These are phyloP conservation scores for Mimosa bimucronata DNA, from an alignment of 306 rosid genomes.

Conservation along the genomic window DNA sequence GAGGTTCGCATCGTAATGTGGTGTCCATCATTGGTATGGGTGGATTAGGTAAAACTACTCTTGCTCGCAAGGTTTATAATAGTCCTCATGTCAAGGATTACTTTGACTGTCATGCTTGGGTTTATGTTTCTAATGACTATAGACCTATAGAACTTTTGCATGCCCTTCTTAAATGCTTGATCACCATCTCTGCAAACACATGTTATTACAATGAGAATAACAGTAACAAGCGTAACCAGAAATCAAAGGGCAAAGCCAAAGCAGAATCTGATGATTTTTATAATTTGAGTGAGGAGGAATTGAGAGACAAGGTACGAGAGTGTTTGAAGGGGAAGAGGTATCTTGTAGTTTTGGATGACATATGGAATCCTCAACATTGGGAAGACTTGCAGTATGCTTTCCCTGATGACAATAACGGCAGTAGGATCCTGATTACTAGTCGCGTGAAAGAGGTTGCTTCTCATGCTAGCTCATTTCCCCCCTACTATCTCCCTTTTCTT, in stretches of 20 bases:
- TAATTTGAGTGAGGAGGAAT: not conserved
- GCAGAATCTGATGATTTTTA: not conserved
- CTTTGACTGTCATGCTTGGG: not conserved
- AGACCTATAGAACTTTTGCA: not conserved
- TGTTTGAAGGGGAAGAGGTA: not conserved
- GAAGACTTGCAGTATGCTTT: not conserved
- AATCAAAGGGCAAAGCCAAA: not conserved
- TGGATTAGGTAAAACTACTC: not conserved
- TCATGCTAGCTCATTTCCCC: not conserved
- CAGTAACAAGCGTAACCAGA: no score
- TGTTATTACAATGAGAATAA: no score
- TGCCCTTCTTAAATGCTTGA: not conserved
- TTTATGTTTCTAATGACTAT: not conserved
- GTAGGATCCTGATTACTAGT: not conserved
- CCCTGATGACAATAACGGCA: not conserved
- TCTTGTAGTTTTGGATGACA: not conserved
- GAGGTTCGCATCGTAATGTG: not conserved
- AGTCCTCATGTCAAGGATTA: not conserved
- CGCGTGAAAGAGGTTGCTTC: not conserved
- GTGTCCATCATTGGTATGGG: conserved; percentile 2
- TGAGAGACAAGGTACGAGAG: not conserved
- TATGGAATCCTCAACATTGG: not conserved
- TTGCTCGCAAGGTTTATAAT: not conserved
- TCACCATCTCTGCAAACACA: not conserved
- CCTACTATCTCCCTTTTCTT: not conserved